A percentile compares a stretch with the other conserved stretches of the same genome.
Conservation (phyloP, 1,284 basidiomycete species). For the Pseudozyma thailandica region DNA sequence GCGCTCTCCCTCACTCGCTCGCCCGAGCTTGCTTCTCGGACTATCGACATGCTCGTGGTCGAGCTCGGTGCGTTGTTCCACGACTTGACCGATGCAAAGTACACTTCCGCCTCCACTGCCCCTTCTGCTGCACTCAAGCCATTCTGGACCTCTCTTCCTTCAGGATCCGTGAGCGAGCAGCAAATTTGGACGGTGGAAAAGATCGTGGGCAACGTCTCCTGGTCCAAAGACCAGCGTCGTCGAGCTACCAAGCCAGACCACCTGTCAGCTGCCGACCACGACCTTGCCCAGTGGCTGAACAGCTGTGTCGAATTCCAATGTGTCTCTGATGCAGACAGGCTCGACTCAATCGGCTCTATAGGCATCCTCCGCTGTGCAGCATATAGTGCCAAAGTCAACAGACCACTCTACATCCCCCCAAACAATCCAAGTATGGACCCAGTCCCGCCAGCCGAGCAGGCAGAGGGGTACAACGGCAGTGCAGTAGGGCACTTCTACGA, state of each 20-base stretch:
- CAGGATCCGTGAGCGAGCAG: background rate
- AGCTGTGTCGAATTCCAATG: constrained; percentile 84
- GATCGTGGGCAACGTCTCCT: constrained; percentile 84
- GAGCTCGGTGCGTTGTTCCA: constrained; percentile 83
- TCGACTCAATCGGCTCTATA: constrained; percentile 91
- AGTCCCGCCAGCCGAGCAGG: constrained; percentile 50
- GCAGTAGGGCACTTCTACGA: constrained; percentile 88
- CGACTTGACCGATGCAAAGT: constrained; percentile 87
- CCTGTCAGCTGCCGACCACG: constrained; percentile 10
- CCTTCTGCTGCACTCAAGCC: constrained; percentile 14
- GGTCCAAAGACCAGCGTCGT: constrained; percentile 79
- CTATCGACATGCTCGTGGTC: constrained; percentile 76
- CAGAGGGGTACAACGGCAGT: constrained; percentile 70
- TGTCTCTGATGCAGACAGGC: constrained; percentile 89
- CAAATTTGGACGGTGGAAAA: constrained; percentile 65
- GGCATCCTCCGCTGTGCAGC: constrained; percentile 88
- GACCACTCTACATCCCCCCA: constrained; percentile 74
- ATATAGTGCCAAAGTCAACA: constrained; percentile 77
- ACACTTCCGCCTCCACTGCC: constrained; percentile 65
- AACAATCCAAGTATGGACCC: constrained; percentile 36
- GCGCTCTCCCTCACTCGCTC: constrained; percentile 76
- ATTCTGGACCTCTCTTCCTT: constrained; percentile 14
- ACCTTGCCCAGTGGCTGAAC: constrained; percentile 75
- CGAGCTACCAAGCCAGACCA: background rate
- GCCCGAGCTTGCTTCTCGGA: constrained; percentile 57